Conservation (phyloP, 2,329 filamentous ascomycete genomes). For the Ascocoryne sarcoides region DNA sequence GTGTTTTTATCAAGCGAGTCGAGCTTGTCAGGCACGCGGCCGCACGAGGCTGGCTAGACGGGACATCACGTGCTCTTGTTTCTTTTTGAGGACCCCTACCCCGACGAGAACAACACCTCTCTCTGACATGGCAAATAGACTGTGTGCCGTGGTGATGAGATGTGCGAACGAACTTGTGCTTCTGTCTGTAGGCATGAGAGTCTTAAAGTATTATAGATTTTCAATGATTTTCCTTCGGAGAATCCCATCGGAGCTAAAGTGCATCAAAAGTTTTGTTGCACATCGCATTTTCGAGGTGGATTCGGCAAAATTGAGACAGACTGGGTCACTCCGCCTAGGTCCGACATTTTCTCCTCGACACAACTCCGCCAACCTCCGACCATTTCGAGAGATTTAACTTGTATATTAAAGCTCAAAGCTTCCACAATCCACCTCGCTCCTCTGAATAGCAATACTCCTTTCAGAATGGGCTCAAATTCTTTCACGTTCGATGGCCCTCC, state of each 20-base stretch:
- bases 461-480: slow-evolving; percentile 19
- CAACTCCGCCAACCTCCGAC: slow-evolving; percentile 19
- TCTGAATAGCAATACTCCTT: slow-evolving; percentile 22
- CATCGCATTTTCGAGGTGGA: slow-evolving; percentile 3
- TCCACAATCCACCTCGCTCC: slow-evolving; percentile 1
- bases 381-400: slow-evolving; percentile 17
- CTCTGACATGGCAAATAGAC: too few species aligned
- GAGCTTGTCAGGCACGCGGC: too few species aligned
- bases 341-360: slow-evolving; percentile 12
- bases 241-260: background rate
- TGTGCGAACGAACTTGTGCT: too few species aligned
- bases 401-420: slow-evolving; percentile 8
- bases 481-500: slow-evolving; percentile 16
- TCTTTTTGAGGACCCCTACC: background rate
- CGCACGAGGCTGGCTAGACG: background rate
- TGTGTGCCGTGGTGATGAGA: too few species aligned
- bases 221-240: background rate
- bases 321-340: slow-evolving; percentile 2
- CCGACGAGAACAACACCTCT: background rate
- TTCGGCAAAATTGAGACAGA: background rate
- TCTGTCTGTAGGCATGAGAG: too few species aligned
- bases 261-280: slow-evolving; percentile 13
- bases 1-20: background rate
- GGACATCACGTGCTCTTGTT: background rate
- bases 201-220: background rate